Percentiles rank a stretch among this genome's conserved stretches.
These are phyloP conservation scores for Blastobotrys chiropterorum DNA, from an alignment of 805 yeast genomes.

Conservation along the genomic window DNA sequence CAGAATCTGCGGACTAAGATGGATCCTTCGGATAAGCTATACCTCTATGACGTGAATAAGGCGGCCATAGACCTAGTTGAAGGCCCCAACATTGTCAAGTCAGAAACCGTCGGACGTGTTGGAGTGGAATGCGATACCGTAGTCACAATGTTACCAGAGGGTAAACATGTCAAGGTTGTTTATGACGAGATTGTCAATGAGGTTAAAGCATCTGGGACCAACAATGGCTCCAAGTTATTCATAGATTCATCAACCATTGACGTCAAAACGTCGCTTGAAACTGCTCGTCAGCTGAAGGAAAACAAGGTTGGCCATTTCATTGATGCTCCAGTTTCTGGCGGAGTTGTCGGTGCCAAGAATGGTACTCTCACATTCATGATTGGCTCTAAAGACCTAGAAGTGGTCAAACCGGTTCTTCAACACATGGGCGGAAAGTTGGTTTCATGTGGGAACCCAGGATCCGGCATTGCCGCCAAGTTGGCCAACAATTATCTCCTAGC, in stretches of 20 bases:
- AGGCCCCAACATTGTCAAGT: constrained; percentile 23
- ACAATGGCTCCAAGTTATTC: constrained; percentile 26
- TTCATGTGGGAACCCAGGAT: constrained; percentile 46
- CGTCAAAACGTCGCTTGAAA: constrained; percentile 39
- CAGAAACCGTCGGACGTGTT: constrained; percentile 20
- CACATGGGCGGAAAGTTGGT: constrained; percentile 46
- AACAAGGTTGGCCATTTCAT: constrained; percentile 36
- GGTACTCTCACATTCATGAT: constrained; percentile 50
- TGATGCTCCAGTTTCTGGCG: constrained; percentile 54
- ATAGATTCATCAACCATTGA: constrained; percentile 50
- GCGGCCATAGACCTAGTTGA: constrained; percentile 23
- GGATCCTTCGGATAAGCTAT: constrained; percentile 35
- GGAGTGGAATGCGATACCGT: constrained; percentile 28
- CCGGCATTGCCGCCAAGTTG: constrained; percentile 50
- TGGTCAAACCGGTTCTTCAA: constrained; percentile 25
- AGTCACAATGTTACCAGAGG: constrained; percentile 52
- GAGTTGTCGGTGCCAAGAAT: constrained; percentile 48
- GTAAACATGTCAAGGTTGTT: constrained; percentile 41
- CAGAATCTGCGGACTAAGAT: constrained; percentile 38
- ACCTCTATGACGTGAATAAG: constrained; percentile 40
- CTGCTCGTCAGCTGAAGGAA: constrained; percentile 36
- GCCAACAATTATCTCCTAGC: constrained; percentile 50
- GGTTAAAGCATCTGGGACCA: neutral
- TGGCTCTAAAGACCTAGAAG: constrained; percentile 32
- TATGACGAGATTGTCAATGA: constrained; percentile 32